These are phyloP conservation scores for Plasmodium chabaudi DNA, from an alignment of 169 alveolate species.

Conservation along the genomic window DNA sequence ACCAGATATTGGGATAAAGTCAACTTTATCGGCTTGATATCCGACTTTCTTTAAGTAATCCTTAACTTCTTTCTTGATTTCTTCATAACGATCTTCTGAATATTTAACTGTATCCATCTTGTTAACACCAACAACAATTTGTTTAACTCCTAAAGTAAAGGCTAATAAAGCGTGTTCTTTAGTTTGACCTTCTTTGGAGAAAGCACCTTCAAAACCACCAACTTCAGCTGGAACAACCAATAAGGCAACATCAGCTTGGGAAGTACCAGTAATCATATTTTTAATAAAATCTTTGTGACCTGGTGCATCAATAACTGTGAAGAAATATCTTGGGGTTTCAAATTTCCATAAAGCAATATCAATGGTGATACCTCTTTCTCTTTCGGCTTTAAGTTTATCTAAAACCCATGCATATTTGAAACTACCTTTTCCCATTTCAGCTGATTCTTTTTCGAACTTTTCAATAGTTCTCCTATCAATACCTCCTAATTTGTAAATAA, in stretches of 20 bases:
- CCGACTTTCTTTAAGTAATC: constrained; percentile 97
- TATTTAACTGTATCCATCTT: constrained; percentile 99
- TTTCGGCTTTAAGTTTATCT: constrained; percentile 98
- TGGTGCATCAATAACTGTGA: constrained; percentile 99
- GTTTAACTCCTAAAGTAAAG: constrained; percentile 98
- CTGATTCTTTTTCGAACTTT: constrained; percentile 96
- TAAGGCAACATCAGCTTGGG: constrained; percentile 99
- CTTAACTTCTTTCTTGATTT: constrained; percentile 96
- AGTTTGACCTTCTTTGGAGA: constrained; percentile 97
- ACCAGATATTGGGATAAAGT: constrained; percentile 98
- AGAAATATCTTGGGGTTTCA: constrained; percentile 96
- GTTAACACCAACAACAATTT: constrained; percentile 98
- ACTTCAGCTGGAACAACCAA: constrained; percentile 98
- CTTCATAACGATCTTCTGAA: constrained; percentile 96
- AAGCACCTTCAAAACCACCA: constrained; percentile 99
- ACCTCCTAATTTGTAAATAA: constrained; percentile 96
- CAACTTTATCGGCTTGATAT: constrained; percentile 97
- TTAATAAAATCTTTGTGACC: constrained; percentile 99
- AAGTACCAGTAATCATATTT: constrained; percentile 99
- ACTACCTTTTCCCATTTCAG: constrained; percentile 95
- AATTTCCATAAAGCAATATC: constrained; percentile 98
- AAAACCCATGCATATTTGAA: constrained; percentile 99
- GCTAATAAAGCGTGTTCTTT: constrained; percentile 99
- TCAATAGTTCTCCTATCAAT: constrained; percentile 96
- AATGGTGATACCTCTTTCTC: constrained; percentile 99